A percentile compares a stretch with the other conserved stretches of the same genome.
Conservation (phyloP, 306 rosid species). For the Cyamopsis tetragonoloba region DNA sequence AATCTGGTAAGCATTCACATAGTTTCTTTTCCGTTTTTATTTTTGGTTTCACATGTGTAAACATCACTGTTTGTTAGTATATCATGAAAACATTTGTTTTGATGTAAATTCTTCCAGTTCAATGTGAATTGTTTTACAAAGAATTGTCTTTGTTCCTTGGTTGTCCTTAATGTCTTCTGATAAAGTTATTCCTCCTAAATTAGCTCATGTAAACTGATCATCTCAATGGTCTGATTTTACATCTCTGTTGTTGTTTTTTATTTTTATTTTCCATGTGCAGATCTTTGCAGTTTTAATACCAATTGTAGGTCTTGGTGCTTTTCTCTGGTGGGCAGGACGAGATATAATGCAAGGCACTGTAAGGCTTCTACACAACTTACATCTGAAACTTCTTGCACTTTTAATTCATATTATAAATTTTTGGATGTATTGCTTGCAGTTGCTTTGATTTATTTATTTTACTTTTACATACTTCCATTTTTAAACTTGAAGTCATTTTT, state of each 20-base stretch:
- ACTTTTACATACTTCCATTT: background rate
- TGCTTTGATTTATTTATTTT: constrained; percentile 10
- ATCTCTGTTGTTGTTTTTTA: no score
- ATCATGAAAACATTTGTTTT: background rate
- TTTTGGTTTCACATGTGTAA: background rate
- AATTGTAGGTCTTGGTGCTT: constrained; percentile 82
- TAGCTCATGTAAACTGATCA: constrained; percentile 3
- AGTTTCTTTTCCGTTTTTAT: background rate
- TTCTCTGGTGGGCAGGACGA: constrained; percentile 96
- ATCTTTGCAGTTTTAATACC: constrained; percentile 78
- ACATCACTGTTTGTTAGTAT: background rate
- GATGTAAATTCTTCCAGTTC: background rate
- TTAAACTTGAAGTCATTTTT: background rate
- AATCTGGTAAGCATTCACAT: background rate
- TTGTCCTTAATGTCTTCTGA: background rate
- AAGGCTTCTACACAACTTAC: constrained; percentile 33
- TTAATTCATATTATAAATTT: background rate
- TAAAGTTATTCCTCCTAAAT: background rate
- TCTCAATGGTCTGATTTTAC: constrained; percentile 15
- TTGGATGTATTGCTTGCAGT: background rate
- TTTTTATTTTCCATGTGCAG: constrained; percentile 42
- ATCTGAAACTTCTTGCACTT: constrained; percentile 18
- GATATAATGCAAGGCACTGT: constrained; percentile 90
- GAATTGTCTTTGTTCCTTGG: background rate
- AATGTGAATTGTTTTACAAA: background rate